phyloP scores from a whole-genome alignment of 1,284 basidiomycete species.

The Ceratobasidium sp. region DNA sequence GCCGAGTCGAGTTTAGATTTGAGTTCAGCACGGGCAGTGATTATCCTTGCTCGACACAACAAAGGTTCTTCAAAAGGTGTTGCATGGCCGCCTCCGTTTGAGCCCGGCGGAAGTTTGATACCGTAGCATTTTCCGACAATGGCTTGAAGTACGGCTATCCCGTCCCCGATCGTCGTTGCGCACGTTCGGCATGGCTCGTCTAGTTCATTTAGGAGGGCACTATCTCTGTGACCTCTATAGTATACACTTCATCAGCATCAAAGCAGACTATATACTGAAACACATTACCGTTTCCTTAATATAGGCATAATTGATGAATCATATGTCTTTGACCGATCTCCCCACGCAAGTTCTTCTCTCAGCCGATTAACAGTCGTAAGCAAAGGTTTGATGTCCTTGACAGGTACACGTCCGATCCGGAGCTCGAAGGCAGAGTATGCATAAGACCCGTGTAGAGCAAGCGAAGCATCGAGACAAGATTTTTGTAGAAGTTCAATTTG shows the following conservation, averaged over 20 bases:
- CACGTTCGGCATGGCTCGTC: constrained; percentile 14
- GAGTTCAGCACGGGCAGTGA: neutral
- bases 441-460: constrained; percentile 59
- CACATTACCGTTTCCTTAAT: neutral
- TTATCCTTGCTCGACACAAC: neutral
- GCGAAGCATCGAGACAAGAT: constrained; percentile 56
- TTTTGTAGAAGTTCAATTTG: constrained; percentile 49
- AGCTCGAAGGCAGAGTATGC: constrained; percentile 62
- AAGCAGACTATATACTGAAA: neutral
- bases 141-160: constrained; percentile 23
- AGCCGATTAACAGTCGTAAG: constrained; percentile 60
- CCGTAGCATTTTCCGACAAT: constrained; percentile 35
- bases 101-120: neutral
- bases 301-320: neutral
- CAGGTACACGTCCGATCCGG: constrained; percentile 60
- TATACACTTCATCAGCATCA: neutral
- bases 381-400: constrained; percentile 60
- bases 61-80: constrained; percentile 1
- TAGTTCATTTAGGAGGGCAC: neutral
- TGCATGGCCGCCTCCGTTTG: neutral
- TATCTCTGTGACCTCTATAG: neutral
- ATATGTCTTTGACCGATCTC: constrained; percentile 50
- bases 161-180: neutral
- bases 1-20: constrained; percentile 26
- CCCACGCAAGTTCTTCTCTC: constrained; percentile 62